phyloP scores from a whole-genome alignment of 257 asterid species.

The Solanum sitiens region DNA sequence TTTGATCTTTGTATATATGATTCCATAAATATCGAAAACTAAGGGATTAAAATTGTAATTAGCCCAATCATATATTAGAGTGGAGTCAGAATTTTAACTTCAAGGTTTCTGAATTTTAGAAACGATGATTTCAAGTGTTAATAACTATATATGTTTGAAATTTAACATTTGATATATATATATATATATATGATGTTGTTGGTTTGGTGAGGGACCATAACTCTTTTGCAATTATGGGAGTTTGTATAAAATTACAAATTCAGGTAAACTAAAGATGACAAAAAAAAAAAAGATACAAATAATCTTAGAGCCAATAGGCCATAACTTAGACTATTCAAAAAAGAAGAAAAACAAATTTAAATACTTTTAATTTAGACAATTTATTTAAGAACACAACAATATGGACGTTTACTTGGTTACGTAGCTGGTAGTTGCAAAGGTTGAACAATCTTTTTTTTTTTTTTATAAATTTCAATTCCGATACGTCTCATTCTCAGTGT shows the following conservation, averaged over 20 bases:
- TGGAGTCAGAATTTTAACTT: background rate
- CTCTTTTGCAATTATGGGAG: background rate
- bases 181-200: background rate
- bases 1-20: background rate
- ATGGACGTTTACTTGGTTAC: background rate
- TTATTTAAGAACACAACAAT: background rate
- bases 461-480: background rate
- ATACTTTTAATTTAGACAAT: background rate
- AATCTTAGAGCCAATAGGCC: background rate
- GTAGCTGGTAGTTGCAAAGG: background rate
- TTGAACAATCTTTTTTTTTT: background rate
- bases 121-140: background rate
- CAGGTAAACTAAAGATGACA: background rate
- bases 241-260: background rate
- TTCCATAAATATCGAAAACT: background rate
- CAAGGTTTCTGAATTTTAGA: background rate
- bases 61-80: background rate
- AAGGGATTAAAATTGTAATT: background rate
- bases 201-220: background rate
- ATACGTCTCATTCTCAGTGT: background rate
- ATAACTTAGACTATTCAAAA: background rate
- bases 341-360: background rate
- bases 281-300: background rate
- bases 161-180: background rate
- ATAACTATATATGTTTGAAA: background rate